Base-by-base conservation (phyloP, 306 rosid genomes). In the Ormosia emarginata region DNA sequence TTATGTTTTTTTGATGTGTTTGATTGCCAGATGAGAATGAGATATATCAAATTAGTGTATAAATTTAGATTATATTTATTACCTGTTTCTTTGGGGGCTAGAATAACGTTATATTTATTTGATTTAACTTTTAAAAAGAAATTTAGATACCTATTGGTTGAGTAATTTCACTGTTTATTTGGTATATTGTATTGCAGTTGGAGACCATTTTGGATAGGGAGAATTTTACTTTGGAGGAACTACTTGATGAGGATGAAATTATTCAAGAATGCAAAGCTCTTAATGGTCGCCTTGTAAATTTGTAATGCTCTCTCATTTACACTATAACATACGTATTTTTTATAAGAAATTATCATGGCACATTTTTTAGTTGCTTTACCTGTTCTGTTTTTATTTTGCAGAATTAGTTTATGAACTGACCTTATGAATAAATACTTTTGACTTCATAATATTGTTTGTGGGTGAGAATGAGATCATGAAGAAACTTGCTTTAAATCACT, bases 181-280 rank as follows among this genome's bases (percentile, higher is more conserved):
- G 52, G 67, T 56, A 33, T 93, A 62, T 80, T 67, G 50, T 8
- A 39, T 75, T 90, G 79, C 89, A 96, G 99, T 97, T 96, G 91
- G 99, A 96, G 95, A 92, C 98, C 36, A 90, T 96, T 81, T 89
- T 96, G 94, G 99, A 96, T 77, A 94, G 81, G 90, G 99, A 94
- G 3, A 90, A 87, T 84, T 96, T 86, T 79, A 87, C 97, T 9
- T 84, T 96, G 88, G 99, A 96, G 74, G 99, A 96, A 69, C 92
- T 96, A 79, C 95, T 96, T 73, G 99, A 96, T 39, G 99, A 96
- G 85, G 99, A 96, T 81, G 99, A 96, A 86, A 93, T 92, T 59
- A 96, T 96, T 82, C 99, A 96, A 84, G 99, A 96, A 81, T 96
- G 99, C 97, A 96, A 96, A 91, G 93, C 97, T 75, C 96, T 91